phyloP scores from a whole-genome alignment of 73 alveolate species.

The Tetrahymena elliotti region DNA sequence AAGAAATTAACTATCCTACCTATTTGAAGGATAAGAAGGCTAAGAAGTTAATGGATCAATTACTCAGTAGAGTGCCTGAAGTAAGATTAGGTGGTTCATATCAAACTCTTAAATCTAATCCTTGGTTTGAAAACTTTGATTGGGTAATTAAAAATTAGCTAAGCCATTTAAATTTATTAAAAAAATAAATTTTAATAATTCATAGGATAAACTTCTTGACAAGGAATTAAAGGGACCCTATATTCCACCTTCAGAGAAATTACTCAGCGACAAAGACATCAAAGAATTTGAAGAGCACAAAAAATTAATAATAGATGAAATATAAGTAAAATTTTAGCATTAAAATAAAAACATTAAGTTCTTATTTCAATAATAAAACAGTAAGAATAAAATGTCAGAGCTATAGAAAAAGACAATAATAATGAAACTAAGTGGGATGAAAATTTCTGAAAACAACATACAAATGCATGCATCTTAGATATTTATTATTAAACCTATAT shows the following conservation, averaged over 20 bases:
- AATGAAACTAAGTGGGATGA: not conserved
- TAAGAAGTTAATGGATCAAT: constrained; percentile 50
- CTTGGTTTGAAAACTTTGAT: constrained; percentile 56
- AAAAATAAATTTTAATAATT: not conserved
- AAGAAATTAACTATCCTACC: constrained; percentile 54
- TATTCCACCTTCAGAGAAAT: constrained; percentile 26
- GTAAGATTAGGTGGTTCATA: constrained; percentile 53
- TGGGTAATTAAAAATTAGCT: constrained; percentile 35
- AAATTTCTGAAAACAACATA: not conserved
- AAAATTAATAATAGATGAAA: constrained; percentile 21
- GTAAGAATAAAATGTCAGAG: not conserved
- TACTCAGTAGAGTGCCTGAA: constrained; percentile 51
- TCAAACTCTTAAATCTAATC: constrained; percentile 40
- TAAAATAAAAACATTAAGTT: not conserved
- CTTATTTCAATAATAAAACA: not conserved
- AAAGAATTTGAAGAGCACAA: constrained; percentile 15
- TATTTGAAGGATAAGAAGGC: constrained; percentile 53
- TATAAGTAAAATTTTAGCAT: not conserved
- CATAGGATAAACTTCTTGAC: constrained; percentile 26
- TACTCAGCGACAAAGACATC: constrained; percentile 18
- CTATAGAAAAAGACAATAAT: not conserved
- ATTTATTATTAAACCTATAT: not conserved
- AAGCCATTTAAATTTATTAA: not conserved
- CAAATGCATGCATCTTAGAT: not conserved
- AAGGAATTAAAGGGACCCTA: constrained; percentile 39